Evolutionary conservation across 129 eudicot species (phyloP).

Genomic region (Tanacetum coccineum): DNA sequence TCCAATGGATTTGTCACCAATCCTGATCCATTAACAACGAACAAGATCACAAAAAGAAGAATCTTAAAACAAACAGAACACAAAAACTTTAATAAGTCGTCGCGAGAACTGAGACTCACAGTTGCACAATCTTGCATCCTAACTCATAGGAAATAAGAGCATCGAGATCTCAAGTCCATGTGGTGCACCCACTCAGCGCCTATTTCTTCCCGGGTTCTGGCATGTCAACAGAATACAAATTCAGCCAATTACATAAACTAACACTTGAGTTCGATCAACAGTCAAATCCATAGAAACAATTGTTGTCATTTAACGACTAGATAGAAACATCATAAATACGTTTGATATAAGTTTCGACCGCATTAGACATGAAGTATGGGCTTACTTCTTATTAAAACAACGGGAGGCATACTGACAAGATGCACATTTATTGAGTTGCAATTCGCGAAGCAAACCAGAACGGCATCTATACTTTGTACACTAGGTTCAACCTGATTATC

Average conservation of each 20-base stretch:
- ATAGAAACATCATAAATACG: background rate
- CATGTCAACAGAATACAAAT: slow-evolving; percentile 20
- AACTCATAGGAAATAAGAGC: slow-evolving; percentile 77
- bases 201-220: slow-evolving; percentile 84
- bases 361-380: background rate
- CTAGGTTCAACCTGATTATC: slow-evolving; percentile 70
- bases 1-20: slow-evolving; percentile 79
- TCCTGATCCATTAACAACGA: slow-evolving; percentile 33
- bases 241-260: background rate
- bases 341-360: background rate
- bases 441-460: slow-evolving; percentile 89
- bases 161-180: slow-evolving; percentile 72
- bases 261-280: background rate
- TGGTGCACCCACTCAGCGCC: slow-evolving; percentile 93
- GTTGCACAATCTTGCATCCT: slow-evolving; percentile 70
- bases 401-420: slow-evolving; percentile 65
- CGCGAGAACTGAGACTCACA: slow-evolving; percentile 45
- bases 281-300: background rate
- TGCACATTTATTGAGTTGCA: slow-evolving; percentile 59
- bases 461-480: slow-evolving; percentile 81
- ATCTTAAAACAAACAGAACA: too few relatives aligned
- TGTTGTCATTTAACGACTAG: background rate
- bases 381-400: slow-evolving; percentile 74
- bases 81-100: too few relatives aligned
- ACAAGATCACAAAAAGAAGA: background rate